Percentiles rank a stretch among this genome's conserved stretches.
These are phyloP conservation scores for Kwoniella pini DNA, from an alignment of 768 basidiomycete genomes.

Conservation along the genomic window DNA sequence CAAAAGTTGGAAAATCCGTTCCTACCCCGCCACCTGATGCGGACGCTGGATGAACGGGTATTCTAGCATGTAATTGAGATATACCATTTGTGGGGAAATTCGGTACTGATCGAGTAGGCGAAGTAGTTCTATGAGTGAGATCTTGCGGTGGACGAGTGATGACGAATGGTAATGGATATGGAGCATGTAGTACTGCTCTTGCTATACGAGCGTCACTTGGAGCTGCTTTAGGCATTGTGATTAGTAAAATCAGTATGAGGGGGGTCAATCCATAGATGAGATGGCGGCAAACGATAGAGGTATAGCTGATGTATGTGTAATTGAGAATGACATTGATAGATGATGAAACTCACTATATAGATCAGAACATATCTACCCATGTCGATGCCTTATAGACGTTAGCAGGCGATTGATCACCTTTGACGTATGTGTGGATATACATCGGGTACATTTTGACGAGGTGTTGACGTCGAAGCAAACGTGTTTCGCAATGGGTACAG, in stretches of 20 bases:
- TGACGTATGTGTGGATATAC: neutral
- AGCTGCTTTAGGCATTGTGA: conserved; percentile 21
- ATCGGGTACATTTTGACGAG: conserved; percentile 19
- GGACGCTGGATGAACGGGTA: no score
- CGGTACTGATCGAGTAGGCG: neutral
- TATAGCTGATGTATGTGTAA: neutral
- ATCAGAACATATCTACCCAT: neutral
- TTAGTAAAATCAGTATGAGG: neutral
- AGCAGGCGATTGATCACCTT: neutral
- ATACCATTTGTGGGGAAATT: conserved; percentile 1
- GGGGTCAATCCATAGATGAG: neutral
- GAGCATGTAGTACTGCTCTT: conserved; percentile 36
- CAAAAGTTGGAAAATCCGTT: no score
- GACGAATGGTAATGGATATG: conserved; percentile 37
- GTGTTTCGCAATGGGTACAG: conserved; percentile 4
- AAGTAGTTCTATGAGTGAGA: neutral
- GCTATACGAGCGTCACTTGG: conserved; percentile 18
- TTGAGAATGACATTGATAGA: neutral
- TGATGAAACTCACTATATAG: neutral
- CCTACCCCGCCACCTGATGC: no score
- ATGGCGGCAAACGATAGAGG: neutral
- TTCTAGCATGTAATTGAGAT: neutral
- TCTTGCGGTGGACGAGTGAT: conserved; percentile 14
- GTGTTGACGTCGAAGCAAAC: conserved; percentile 23
- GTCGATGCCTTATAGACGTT: neutral